Evolutionary conservation across 805 yeast species (phyloP), one percentile per base, ranked within the genome.

Genomic region (Candida orba): DNA sequence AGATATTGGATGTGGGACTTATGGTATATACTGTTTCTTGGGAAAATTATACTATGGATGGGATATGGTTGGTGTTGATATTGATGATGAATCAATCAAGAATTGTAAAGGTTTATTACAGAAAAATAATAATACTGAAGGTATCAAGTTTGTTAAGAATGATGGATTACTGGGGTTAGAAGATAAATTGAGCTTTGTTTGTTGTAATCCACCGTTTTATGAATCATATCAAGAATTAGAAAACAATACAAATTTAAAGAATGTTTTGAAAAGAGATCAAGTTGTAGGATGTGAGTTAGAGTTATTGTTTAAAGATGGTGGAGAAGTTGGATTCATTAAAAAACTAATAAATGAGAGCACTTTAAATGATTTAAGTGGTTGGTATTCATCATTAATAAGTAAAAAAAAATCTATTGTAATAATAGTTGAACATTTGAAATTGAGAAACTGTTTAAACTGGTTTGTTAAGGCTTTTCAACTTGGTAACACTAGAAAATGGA

Each of bases 201-300:
- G 76, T 53, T 75, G 80, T 52, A 75, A 75, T 50, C 81, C 81
- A 4, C 81, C 81, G 2, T 75, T 75, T 49, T 75, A 73, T 51
- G 43, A 50, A 3, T 63, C 71, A 0, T 10, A 23, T 0, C 57
- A 52, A 1, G 78, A 72, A 36, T 46, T 71, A 52, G 41, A 46
- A 5, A 33, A 38, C 4, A 54, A 56, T 14, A 34, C 42, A 8
- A 34, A 35, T 2, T n/a, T 32, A 5, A 74, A 73, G 47, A 25
- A 24, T 2, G 13, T 8, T 4, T 30, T 50, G 6, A 49, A 59
- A 1, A 42, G 52, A 13, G 54, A 59, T 4, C 15, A 36, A 3
- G 65, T 67, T 13, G 34, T 43, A 2, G 79, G 72, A 1, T 51
- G 57, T 4, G 39, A 46, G 0, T 45, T 45, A 20, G 81, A 75